Conservation (phyloP, 23 red algal species). For the Gracilaria caudata region DNA sequence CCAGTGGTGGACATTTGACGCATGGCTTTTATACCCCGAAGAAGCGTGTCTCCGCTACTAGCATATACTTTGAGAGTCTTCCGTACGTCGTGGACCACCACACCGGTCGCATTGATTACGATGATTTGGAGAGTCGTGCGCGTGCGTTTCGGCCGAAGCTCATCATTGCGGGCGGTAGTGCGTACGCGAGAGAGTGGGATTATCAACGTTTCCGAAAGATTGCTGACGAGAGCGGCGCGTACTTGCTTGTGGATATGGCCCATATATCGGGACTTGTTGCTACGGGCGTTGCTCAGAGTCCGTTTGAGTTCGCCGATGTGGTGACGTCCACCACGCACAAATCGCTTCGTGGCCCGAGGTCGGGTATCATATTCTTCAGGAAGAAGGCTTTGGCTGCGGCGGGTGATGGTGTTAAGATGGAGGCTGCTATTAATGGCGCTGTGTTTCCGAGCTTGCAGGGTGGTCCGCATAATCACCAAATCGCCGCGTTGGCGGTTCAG, state of each 20-base stretch:
- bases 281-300: conserved; percentile 64
- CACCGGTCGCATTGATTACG: conserved; percentile 96
- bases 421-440: conserved; percentile 75
- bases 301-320: conserved; percentile 91
- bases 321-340: conserved; percentile 99
- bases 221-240: conserved; percentile 81
- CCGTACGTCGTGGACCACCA: conserved; percentile 88
- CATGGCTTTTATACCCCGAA: conserved; percentile 97
- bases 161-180: conserved; percentile 88
- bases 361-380: conserved; percentile 94
- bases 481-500: conserved; percentile 87
- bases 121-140: conserved; percentile 71
- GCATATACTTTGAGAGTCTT: conserved; percentile 98
- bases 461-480: conserved; percentile 97
- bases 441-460: conserved; percentile 96
- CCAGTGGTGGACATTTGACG: conserved; percentile 93
- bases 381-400: conserved; percentile 49
- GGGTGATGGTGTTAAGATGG: conserved; percentile 61
- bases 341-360: conserved; percentile 88
- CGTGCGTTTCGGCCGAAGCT: conserved; percentile 80
- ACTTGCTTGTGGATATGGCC: conserved; percentile 97
- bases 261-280: conserved; percentile 97
- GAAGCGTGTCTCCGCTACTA: conserved; percentile 90
- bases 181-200: conserved; percentile 98
- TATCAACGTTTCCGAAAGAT: conserved; percentile 82